A percentile compares a stretch with the other conserved stretches of the same genome.
phyloP scores from a whole-genome alignment of 768 basidiomycete genomes.

The Serendipita vermifera region DNA sequence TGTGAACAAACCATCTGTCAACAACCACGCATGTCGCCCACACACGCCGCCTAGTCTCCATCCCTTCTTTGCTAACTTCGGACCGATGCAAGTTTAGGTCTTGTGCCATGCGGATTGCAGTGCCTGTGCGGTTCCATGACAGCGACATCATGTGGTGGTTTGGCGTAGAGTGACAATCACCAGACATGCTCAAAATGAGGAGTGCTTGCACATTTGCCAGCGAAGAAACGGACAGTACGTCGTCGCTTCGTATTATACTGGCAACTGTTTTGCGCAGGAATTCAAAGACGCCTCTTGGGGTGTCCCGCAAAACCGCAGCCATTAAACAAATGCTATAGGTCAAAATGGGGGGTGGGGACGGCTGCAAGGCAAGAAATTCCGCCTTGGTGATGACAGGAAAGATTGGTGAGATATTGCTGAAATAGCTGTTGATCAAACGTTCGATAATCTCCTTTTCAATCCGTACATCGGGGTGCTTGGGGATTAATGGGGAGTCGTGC shows the following conservation, averaged over 20 bases:
- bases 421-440: conserved; percentile 81
- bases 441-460: conserved; percentile 70
- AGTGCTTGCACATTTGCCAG: conserved; percentile 81
- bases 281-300: conserved; percentile 78
- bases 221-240: conserved; percentile 76
- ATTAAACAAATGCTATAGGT: conserved; percentile 92
- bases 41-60: conserved; percentile 77
- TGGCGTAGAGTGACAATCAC: conserved; percentile 82
- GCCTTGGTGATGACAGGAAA: conserved; percentile 79
- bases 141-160: conserved; percentile 78
- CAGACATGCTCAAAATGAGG: conserved; percentile 74
- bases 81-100: conserved; percentile 92
- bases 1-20: conserved; percentile 82
- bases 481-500: conserved; percentile 40
- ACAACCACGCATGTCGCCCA: conserved; percentile 94
- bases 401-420: conserved; percentile 74
- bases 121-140: conserved; percentile 73
- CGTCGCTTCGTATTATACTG: conserved; percentile 72
- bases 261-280: conserved; percentile 81
- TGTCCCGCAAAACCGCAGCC: conserved; percentile 72
- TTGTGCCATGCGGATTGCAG: conserved; percentile 94
- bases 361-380: conserved; percentile 62
- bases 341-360: conserved; percentile 59
- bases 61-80: conserved; percentile 67
- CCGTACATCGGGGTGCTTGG: conserved; percentile 55